A percentile compares a stretch with the other conserved stretches of the same genome.
These are phyloP conservation scores for Penicillium turbatum DNA, from an alignment of 495 filamentous ascomycete species.

Conservation along the genomic window DNA sequence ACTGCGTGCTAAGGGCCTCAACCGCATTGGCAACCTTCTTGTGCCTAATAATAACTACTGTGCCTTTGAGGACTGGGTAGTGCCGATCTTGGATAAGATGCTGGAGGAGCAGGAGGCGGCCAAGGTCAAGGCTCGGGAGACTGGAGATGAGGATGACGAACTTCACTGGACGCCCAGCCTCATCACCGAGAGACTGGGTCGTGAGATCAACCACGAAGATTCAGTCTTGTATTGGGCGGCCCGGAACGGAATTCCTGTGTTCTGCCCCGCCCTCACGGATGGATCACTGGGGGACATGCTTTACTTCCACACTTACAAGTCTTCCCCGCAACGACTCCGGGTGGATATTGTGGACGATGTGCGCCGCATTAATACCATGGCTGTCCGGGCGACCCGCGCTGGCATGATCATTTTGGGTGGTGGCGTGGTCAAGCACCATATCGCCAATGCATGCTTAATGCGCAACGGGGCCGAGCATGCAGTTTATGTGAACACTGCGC, in stretches of 20 bases:
- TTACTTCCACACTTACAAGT: conserved; percentile 91
- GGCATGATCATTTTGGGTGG: conserved; percentile 96
- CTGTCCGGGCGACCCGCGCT: conserved; percentile 73
- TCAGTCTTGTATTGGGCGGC: conserved; percentile 94
- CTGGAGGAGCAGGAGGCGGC: conserved; percentile 85
- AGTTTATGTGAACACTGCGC: conserved; percentile 93
- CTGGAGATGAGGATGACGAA: conserved; percentile 58
- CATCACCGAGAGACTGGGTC: conserved; percentile 79
- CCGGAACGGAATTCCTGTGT: conserved; percentile 90
- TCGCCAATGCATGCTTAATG: conserved; percentile 96
- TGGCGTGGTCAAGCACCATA: conserved; percentile 93
- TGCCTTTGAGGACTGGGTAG: conserved; percentile 93
- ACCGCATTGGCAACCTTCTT: conserved; percentile 93
- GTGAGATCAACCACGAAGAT: conserved; percentile 84
- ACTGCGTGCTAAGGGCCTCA: conserved; percentile 77
- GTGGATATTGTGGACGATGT: conserved; percentile 91
- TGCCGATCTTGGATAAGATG: conserved; percentile 88
- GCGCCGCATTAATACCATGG: conserved; percentile 80
- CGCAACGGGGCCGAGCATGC: conserved; percentile 93
- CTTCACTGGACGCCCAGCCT: conserved; percentile 88
- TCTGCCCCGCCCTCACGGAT: conserved; percentile 93
- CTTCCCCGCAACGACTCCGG: conserved; percentile 68
- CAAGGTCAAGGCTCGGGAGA: conserved; percentile 40
- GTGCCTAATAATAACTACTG: conserved; percentile 97
- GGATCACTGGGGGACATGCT: conserved; percentile 95